Evolutionary conservation across 1,284 basidiomycete species (phyloP), one percentile per base, ranked within the genome.

Genomic region (Amylostereum areolatum): DNA sequence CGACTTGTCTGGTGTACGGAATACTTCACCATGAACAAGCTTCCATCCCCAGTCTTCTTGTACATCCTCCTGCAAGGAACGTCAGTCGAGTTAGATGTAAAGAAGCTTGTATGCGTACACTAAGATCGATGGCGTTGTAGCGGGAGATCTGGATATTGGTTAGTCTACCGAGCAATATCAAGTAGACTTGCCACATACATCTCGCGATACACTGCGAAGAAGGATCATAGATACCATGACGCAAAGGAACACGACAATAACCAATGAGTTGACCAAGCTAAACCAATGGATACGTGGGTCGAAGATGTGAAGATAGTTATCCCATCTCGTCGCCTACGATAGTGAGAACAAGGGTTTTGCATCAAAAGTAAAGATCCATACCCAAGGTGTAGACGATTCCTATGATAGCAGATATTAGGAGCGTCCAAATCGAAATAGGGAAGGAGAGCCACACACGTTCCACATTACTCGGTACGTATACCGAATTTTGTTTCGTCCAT

Each of bases 41-140:
- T 98, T 98, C 96, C 96, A 99, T 3, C 96, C 96, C 77, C 89
- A 97, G 61, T 99, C 96, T 69, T 97, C 94, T 70, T 97, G 94
- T 1, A 97, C 90, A 59, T 97, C 94, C 66, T 98, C 95, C 83
- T 92, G 59, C 32, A 50, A 44, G 51, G n/a, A 55, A 44, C 11
- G 47, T 40, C 12, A 41, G 4, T 2, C 24, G 37, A n/a, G 5
- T 29, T 35, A 27, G 27, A 37, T 28, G 43, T 29, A 25, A n/a
- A 32, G 24, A 18, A 7, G 12, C 42, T 18, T 18, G 18, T 18
- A 45, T 27, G 61, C 81, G 57, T 63, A 90, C 91, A 57, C 85
- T 89, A 32, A 96, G 71, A 66, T 97, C 95, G 56, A 96, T 90
- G 6, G 92, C 89, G 62, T 98, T 97, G 71, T 98, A 99, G n/a